Evolutionary conservation across 768 basidiomycete genomes (phyloP), one percentile per base, ranked within the genome.

Genomic region (Inosperma sp.): DNA sequence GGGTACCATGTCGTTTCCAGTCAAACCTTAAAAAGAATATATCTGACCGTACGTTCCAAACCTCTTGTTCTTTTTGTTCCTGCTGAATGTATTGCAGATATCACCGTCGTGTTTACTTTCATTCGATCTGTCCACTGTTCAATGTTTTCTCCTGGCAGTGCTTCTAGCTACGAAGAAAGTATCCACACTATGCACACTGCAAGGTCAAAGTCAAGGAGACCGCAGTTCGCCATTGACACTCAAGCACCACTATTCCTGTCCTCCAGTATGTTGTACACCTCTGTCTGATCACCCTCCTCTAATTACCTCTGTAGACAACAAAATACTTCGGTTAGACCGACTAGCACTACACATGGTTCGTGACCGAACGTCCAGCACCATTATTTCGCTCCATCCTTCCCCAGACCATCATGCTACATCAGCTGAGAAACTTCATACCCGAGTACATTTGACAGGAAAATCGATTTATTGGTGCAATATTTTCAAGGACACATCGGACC

Each of bases 1-100:
- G 78, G 78, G 82, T 81, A 57, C 82, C 81, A 9, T 71, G 78
- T 12, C 70, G 80, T 50, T 81, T 79, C 56, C 79, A 78, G 53
- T 77, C 80, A 48, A 70, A 70, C 51, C 49, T 74, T 0, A 29
- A 59, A 0, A 59, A 57, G 2, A 54, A 64, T 1, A 36, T 68
- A 42, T 65, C 68, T 16, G 73, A 75, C 48, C 63, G 79, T 81
- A 58, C 40, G 77, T 61, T 2, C 16, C 27, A 34, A 29, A 5
- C 40, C 47, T 49, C 27, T 40, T 22, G 10, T 2, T 17, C 30
- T 37, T 14, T 26, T 27, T 12, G 16, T 16, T n/a, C 9, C 17
- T 39, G 14, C 10, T 16, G 13, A 39, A 33, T 25, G 34, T 40
- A 8, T 16, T 36, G 27, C 39, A 82, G 81, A 83, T 60, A 76